Evolutionary conservation across 495 filamentous ascomycete species (phyloP).

Genomic region (Geopyxis carbonaria): DNA sequence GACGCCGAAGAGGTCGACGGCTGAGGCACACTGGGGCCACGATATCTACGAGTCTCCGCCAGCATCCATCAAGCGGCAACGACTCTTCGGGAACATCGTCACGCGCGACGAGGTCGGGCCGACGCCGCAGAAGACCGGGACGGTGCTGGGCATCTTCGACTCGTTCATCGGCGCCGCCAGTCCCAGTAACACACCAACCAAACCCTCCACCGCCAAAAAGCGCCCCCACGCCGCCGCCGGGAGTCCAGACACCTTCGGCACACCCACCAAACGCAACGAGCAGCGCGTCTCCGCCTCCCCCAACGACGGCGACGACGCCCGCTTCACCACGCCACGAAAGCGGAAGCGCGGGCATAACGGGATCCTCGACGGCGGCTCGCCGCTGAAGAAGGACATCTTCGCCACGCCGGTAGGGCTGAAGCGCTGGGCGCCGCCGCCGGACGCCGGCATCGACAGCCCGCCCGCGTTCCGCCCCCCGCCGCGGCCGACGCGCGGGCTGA

Average conservation of each 20-base stretch:
- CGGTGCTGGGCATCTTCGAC: slow-evolving; percentile 81
- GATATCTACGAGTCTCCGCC: slow-evolving; percentile 26
- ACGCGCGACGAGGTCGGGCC: slow-evolving; percentile 44
- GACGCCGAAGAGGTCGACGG: not conserved
- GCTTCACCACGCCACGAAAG: slow-evolving; percentile 18
- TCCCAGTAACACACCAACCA: slow-evolving; percentile 30
- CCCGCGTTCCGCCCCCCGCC: slow-evolving; percentile 37
- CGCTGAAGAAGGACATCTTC: slow-evolving; percentile 22
- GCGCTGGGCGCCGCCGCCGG: not conserved
- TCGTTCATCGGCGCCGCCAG: slow-evolving; percentile 44
- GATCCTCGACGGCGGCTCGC: slow-evolving; percentile 3
- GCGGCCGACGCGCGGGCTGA: slow-evolving; percentile 55
- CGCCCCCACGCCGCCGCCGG: slow-evolving; percentile 16
- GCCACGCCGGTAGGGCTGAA: slow-evolving; percentile 64
- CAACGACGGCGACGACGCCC: not conserved
- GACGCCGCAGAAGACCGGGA: slow-evolving; percentile 80
- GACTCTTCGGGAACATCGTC: slow-evolving; percentile 17
- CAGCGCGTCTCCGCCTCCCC: slow-evolving; percentile 10
- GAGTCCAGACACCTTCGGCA: slow-evolving; percentile 13
- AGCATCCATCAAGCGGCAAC: slow-evolving; percentile 21
- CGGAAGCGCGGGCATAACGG: slow-evolving; percentile 11
- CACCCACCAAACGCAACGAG: slow-evolving; percentile 27
- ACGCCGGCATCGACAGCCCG: slow-evolving; percentile 22
- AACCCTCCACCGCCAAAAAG: slow-evolving; percentile 25
- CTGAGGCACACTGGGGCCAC: not conserved